A percentile compares a stretch with the other conserved stretches of the same genome.
Conservation (phyloP, 2,329 filamentous ascomycete genomes). For the Xylaria sp. region DNA sequence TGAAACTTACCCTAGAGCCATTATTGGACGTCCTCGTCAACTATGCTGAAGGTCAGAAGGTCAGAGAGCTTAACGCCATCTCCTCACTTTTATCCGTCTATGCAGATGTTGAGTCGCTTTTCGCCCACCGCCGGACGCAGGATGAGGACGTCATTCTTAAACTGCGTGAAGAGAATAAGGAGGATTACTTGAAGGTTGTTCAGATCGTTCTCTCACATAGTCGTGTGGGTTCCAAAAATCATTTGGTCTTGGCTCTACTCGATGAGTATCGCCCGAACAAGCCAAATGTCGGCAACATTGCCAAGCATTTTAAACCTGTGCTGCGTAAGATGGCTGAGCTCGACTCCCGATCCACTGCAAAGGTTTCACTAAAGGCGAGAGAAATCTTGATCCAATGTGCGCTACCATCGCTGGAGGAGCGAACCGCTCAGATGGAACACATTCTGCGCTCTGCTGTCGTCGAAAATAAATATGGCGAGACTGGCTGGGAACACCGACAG, state of each 20-base stretch:
- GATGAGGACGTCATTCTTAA: slow-evolving; percentile 94
- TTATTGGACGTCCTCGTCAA: slow-evolving; percentile 80
- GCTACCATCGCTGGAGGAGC: slow-evolving; percentile 93
- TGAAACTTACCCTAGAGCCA: slow-evolving; percentile 79
- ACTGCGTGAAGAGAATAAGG: slow-evolving; percentile 96
- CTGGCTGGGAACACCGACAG: slow-evolving; percentile 94
- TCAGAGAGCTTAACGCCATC: slow-evolving; percentile 87
- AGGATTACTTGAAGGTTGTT: slow-evolving; percentile 85
- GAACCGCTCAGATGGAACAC: slow-evolving; percentile 96
- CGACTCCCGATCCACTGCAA: slow-evolving; percentile 84
- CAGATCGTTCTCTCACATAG: slow-evolving; percentile 94
- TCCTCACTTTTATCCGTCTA: slow-evolving; percentile 82
- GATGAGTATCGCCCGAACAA: slow-evolving; percentile 96
- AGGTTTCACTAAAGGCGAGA: slow-evolving; percentile 96
- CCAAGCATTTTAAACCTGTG: slow-evolving; percentile 84
- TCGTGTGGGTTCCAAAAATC: slow-evolving; percentile 92
- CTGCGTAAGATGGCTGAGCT: slow-evolving; percentile 91
- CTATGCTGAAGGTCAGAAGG: slow-evolving; percentile 89
- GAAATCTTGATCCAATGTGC: slow-evolving; percentile 98
- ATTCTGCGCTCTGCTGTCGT: slow-evolving; percentile 95
- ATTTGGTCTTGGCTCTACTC: slow-evolving; percentile 88
- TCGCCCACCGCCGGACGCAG: slow-evolving; percentile 83
- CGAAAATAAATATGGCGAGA: slow-evolving; percentile 97
- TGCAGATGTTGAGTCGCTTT: slow-evolving; percentile 83
- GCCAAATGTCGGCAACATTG: slow-evolving; percentile 86